These are phyloP conservation scores for Myriosclerotinia duriaeana DNA, from an alignment of 2,329 filamentous ascomycete genomes.

Conservation along the genomic window DNA sequence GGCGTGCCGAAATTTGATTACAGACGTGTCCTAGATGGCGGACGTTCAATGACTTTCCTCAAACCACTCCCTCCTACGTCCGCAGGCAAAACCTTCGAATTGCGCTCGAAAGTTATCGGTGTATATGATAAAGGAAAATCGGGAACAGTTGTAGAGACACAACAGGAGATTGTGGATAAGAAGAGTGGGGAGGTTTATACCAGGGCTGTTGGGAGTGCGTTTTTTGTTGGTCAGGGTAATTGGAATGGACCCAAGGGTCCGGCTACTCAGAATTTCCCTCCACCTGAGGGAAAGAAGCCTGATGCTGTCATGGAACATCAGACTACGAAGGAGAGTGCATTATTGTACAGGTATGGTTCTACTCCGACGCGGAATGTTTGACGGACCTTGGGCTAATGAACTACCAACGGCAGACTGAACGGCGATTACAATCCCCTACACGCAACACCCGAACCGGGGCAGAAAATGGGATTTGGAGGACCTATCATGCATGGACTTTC, in stretches of 20 bases:
- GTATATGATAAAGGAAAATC: constrained; percentile 74
- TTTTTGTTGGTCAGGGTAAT: constrained; percentile 67
- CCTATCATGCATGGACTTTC: constrained; percentile 87
- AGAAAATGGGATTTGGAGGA: constrained; percentile 89
- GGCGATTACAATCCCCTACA: constrained; percentile 95
- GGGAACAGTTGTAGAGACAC: constrained; percentile 65
- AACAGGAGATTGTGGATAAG: constrained; percentile 63
- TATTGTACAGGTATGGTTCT: constrained; percentile 62
- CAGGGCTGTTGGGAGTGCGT: constrained; percentile 58
- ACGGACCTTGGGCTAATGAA: constrained; percentile 29
- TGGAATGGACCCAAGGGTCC: constrained; percentile 93
- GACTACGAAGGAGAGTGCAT: constrained; percentile 69
- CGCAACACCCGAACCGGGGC: constrained; percentile 78
- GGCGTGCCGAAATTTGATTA: constrained; percentile 66
- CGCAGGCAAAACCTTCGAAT: constrained; percentile 61
- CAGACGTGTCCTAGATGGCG: constrained; percentile 64
- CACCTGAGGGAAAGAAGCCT: constrained; percentile 68
- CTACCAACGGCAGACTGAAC: constrained; percentile 63
- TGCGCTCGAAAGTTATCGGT: constrained; percentile 63
- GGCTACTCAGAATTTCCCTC: constrained; percentile 73
- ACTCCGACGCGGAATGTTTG: neutral
- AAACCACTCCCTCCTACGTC: constrained; percentile 63
- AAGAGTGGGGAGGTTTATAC: constrained; percentile 58
- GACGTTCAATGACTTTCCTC: constrained; percentile 62
- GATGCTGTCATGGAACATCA: constrained; percentile 70